phyloP scores from a whole-genome alignment of 768 basidiomycete genomes.

The Pulveroboletus sp. region DNA sequence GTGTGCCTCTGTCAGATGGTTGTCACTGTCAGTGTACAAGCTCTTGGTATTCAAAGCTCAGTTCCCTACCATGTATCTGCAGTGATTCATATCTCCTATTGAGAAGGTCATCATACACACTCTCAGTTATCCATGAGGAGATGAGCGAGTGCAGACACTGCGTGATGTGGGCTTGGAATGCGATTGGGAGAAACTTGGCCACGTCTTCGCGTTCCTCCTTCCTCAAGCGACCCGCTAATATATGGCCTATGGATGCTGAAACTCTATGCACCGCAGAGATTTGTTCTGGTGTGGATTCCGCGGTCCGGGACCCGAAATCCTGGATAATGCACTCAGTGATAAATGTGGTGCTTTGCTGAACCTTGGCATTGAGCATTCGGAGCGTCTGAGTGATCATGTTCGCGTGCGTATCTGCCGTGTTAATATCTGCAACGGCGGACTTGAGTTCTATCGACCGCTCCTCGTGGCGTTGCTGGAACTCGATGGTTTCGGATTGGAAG shows the following conservation, averaged over 20 bases:
- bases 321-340: slow-evolving; percentile 3
- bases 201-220: background rate
- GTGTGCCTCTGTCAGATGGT: slow-evolving; percentile 1
- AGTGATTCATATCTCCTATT: background rate
- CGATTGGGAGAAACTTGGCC: background rate
- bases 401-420: slow-evolving; percentile 2
- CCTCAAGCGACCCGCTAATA: background rate
- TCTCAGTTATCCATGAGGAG: slow-evolving; percentile 10
- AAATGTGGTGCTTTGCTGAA: slow-evolving; percentile 2
- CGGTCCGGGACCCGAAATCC: background rate
- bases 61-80: slow-evolving; percentile 2
- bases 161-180: slow-evolving; percentile 6
- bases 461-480: background rate
- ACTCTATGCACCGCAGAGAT: background rate
- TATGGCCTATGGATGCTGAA: background rate
- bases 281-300: background rate
- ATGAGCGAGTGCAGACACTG: background rate
- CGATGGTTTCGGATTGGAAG: background rate
- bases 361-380: slow-evolving; percentile 8
- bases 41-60: background rate
- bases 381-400: background rate
- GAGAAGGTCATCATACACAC: background rate
- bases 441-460: background rate
- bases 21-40: background rate
- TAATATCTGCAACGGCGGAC: background rate